Conservation (phyloP, 768 basidiomycete species). For the Podaxis rugospora region DNA sequence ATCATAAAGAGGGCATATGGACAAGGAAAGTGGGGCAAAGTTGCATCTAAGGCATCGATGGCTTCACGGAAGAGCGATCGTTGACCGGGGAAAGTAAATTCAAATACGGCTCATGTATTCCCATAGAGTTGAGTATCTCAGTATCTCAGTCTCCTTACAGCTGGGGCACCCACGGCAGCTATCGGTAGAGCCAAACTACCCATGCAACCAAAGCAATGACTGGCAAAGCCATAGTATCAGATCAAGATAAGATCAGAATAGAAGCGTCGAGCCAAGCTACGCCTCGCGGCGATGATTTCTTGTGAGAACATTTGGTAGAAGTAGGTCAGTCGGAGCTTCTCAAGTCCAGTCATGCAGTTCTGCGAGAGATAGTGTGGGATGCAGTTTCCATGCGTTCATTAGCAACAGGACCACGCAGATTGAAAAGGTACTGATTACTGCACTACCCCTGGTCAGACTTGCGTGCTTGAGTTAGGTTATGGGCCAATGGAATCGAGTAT, state of each 20-base stretch:
- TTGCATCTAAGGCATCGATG: slow-evolving; percentile 20
- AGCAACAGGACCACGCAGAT: no score
- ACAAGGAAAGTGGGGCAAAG: slow-evolving; percentile 23
- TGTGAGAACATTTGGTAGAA: background rate
- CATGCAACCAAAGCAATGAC: background rate
- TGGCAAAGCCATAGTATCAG: background rate
- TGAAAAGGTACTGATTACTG: no score
- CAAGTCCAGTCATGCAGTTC: background rate
- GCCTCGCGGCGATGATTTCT: background rate
- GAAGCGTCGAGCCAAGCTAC: background rate
- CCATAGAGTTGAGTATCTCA: no score
- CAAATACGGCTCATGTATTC: slow-evolving; percentile 13
- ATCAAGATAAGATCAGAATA: background rate
- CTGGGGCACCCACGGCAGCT: background rate
- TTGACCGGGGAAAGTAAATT: slow-evolving; percentile 18
- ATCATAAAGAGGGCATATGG: background rate
- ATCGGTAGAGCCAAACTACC: background rate
- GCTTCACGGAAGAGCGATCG: slow-evolving; percentile 21
- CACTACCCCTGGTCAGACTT: no score
- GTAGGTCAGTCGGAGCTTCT: background rate
- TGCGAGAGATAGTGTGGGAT: background rate
- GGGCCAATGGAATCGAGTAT: no score
- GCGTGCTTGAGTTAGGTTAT: no score
- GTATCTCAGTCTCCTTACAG: no score
- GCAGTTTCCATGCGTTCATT: no score